These are phyloP conservation scores for Leptosphaerulina australis DNA, from an alignment of 2,329 filamentous ascomycete species.

Conservation along the genomic window DNA sequence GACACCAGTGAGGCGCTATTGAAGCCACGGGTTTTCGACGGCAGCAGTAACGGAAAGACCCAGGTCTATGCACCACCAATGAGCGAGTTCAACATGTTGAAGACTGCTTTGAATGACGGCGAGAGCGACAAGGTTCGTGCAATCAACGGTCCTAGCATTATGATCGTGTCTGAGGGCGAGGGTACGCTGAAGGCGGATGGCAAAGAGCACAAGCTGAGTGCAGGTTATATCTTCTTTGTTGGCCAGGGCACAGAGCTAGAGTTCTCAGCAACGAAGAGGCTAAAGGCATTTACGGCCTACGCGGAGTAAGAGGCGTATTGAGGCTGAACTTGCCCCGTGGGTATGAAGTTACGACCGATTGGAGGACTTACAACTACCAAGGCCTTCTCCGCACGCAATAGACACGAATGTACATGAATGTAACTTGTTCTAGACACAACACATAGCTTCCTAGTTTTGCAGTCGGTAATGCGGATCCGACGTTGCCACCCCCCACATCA, in stretches of 20 bases:
- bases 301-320: conserved; percentile 44
- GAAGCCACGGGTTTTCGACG: conserved; percentile 55
- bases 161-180: conserved; percentile 66
- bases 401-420: conserved; percentile 15
- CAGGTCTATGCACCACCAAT: conserved; percentile 69
- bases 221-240: conserved; percentile 72
- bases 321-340: conserved; percentile 22
- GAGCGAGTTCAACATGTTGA: conserved; percentile 73
- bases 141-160: conserved; percentile 66
- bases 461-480: conserved; percentile 34
- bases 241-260: conserved; percentile 61
- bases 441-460: not conserved
- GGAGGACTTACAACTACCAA: conserved; percentile 19
- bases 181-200: conserved; percentile 63
- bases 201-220: conserved; percentile 60
- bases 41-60: conserved; percentile 65
- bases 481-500: conserved; percentile 29
- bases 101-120: conserved; percentile 61
- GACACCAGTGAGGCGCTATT: conserved; percentile 63
- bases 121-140: conserved; percentile 64
- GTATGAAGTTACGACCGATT: conserved; percentile 24
- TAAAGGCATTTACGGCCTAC: conserved; percentile 58
- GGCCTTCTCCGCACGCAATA: conserved; percentile 24
- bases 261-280: conserved; percentile 51
- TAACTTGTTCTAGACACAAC: conserved; percentile 6